These are phyloP conservation scores for Ascochyta fabae DNA, from an alignment of 2,329 filamentous ascomycete genomes.

Conservation along the genomic window DNA sequence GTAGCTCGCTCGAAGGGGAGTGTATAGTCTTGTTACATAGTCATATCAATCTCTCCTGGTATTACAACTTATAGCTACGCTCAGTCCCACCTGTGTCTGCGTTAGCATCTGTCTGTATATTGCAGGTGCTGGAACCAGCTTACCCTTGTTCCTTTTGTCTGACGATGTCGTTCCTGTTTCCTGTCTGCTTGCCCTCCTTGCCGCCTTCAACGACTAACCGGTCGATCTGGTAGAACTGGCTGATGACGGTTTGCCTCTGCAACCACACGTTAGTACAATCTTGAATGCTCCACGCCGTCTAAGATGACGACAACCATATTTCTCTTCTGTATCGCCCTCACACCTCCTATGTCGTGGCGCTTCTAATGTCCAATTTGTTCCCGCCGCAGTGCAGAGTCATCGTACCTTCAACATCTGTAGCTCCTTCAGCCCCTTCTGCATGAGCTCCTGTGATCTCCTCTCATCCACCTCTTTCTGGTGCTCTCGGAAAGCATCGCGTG, in stretches of 20 bases:
- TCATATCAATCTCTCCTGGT: background rate
- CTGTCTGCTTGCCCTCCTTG: conserved; percentile 76
- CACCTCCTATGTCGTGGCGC: background rate
- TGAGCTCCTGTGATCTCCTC: conserved; percentile 80
- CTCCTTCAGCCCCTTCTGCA: conserved; percentile 87
- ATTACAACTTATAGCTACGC: background rate
- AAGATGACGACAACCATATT: background rate
- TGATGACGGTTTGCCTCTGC: conserved; percentile 93
- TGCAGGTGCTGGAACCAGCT: conserved; percentile 35
- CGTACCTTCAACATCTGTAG: conserved; percentile 89
- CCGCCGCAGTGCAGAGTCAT: conserved; percentile 14
- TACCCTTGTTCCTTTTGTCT: conserved; percentile 83
- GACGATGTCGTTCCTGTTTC: conserved; percentile 69
- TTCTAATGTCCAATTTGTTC: background rate
- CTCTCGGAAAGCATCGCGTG: conserved; percentile 88
- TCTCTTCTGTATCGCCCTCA: background rate
- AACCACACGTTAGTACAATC: conserved; percentile 46
- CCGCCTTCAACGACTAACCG: conserved; percentile 90
- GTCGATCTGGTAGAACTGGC: conserved; percentile 93
- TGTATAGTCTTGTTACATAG: conserved; percentile 6
- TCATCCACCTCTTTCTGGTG: conserved; percentile 75
- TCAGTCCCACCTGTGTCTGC: conserved; percentile 32
- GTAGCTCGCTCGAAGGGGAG: background rate
- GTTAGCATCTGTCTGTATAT: conserved; percentile 13
- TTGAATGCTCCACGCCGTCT: conserved; percentile 3